Evolutionary conservation across 805 yeast genomes (phyloP), one percentile per base, ranked within the genome.

Genomic region (Teunomyces stri): DNA sequence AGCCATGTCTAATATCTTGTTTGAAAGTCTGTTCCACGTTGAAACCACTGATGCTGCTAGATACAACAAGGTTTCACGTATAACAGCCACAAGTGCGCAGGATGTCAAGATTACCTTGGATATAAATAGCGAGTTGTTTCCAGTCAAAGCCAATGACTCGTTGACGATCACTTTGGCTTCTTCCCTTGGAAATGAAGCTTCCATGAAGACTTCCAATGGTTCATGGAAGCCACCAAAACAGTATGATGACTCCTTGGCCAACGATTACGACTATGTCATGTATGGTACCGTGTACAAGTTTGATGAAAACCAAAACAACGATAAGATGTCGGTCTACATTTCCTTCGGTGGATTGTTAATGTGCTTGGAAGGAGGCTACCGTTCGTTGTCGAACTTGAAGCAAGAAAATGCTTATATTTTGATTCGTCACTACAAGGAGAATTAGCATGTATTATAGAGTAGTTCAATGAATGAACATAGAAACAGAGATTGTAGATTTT

Each of bases 191-290:
- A 73, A 74, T 41, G 79, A 79, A 31, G 57, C 69, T 4, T 65
- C 62, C 52, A 72, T 51, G 75, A 72, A 60, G 63, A 76, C 65
- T 11, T 69, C 78, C 22, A 75, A 81, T 54, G 85, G 86, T 15
- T 80, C 87, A 21, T 86, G 92, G 91, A 79, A 90, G 65, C 89
- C 88, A 6, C 96, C 96, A 39, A 87, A 80, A 67, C 79, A 87
- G 10, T 87, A 85, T 49, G 96, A 90, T 56, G 80, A 85, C 61
- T 80, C 95, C 5, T 76, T 92, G 59, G 96, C 97, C 55, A 97
- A 92, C 65, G 98, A 94, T 63, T 92, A 90, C 72, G 98, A 92
- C 67, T 94, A 94, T 60, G 98, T 94, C 55, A 92, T 94, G 98
- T 84, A 91, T 65, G 99, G 99, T 46, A 90, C 96, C 5, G 96